Base-by-base conservation (phyloP, 352 stramenopile genomes). In the Phytophthora megakarya region DNA sequence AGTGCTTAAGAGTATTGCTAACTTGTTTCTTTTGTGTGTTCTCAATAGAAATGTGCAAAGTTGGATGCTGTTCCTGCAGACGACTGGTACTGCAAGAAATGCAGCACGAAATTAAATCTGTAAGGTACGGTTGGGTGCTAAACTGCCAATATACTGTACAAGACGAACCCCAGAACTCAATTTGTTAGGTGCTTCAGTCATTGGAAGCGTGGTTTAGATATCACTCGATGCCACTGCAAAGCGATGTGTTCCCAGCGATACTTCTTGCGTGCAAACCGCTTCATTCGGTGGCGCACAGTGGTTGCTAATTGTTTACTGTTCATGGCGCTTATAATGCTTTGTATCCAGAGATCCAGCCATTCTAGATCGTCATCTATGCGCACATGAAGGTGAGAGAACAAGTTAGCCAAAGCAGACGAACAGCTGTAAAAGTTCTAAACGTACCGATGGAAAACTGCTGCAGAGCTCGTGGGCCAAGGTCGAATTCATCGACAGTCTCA, bases 61-160 rank as follows among this genome's bases (percentile, higher is more conserved):
- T 72, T 97, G 10, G 71, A 73, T 8, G 71, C 72, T 53, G 86
- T 97, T 21, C 89, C 89, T 2, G 86, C 81, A 18, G 86, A 93
- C 23, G 89, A 97, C 65, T 97, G 89, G 89, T 97, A 93, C 65
- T 97, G 89, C 72, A 89, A 84, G 39, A 86, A 88, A 48, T 93
- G 84, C 49, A 73, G 75, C 23, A 64, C 75, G 40, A 81, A 67
- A 7, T 35, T 85, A 38, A 69, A 55, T 13, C 42, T 77, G 28
- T 77, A 72, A 79, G 61, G 54, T 61, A 57, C 38, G 35, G 50
- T 40, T 26, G 42, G 40, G 38, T 53, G 38, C 30, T 44, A 54
- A 47, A 59, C 30, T 15, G 32, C 56, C 42, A 71, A 71, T 57
- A 68, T 51, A 65, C n/a, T 15, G 49, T 56, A 67, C 45, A 51